Conservation (phyloP, 441 rosid species). For the Croton laevigatus region DNA sequence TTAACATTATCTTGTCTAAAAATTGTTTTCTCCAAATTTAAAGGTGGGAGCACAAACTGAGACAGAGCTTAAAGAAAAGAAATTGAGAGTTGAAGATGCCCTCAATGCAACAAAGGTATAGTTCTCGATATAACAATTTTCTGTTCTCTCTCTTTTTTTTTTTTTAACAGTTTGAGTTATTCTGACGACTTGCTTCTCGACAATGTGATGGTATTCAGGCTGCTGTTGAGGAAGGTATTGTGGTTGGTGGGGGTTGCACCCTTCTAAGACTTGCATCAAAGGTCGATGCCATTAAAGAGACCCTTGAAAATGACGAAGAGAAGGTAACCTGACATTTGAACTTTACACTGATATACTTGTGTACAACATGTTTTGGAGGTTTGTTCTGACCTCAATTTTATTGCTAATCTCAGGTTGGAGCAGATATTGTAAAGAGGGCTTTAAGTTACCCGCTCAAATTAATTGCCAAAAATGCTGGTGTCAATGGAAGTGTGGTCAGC, state of each 20-base stretch:
- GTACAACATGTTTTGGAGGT: not conserved
- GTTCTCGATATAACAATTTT: not conserved
- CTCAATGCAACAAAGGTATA: conserved; percentile 90
- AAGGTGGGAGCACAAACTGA: conserved; percentile 99
- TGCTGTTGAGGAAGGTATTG: conserved; percentile 97
- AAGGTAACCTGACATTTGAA: conserved; percentile 39
- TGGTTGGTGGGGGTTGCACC: conserved; percentile 95
- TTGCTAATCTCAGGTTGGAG: conserved; percentile 64
- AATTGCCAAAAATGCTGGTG: conserved; percentile 95
- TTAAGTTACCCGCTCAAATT: conserved; percentile 79
- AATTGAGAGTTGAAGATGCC: conserved; percentile 94
- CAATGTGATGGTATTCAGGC: conserved; percentile 41
- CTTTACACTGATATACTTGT: not conserved
- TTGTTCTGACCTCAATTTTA: not conserved
- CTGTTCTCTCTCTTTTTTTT: not conserved
- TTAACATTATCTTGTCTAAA: not conserved
- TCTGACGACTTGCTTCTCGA: not conserved
- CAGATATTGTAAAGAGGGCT: conserved; percentile 86
- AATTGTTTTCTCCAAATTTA: not conserved
- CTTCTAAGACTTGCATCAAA: conserved; percentile 75
- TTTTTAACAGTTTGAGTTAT: not conserved
- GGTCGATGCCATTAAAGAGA: conserved; percentile 75
- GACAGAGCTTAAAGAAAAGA: conserved; percentile 95
- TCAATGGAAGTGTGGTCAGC: conserved; percentile 84
- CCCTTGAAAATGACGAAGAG: conserved; percentile 75